Base-by-base conservation (phyloP, 2,329 filamentous ascomycete species). In the Arthroderma sp. region DNA sequence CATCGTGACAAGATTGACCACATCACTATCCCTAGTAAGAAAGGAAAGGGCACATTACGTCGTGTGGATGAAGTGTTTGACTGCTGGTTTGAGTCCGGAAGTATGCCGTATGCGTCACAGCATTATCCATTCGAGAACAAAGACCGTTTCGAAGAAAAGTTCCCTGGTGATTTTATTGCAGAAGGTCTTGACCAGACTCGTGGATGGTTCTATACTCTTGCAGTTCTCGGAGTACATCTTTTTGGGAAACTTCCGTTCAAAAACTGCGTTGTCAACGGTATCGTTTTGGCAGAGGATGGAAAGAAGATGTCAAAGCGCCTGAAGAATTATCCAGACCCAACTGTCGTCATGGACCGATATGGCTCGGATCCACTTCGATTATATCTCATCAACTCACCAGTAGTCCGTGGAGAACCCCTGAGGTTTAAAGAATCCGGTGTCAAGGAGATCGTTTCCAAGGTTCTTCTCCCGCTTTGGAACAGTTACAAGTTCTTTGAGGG, bases 291-390 rank as follows among this genome's bases (percentile, higher is more conserved):
- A 0, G 90, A 95, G 69, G 89, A 95, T 67, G 91, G 91, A 57
- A 96, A 95, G 78, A 97, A 97, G 78, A 97, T 97, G 91, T 95
- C 90, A 5, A 97, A 97, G 74, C 83, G 91, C 56, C 78, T 95
- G 58, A 94, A 96, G 76, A 97, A 97, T 73, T 97, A 95, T 71
- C 91, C 91, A 0, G 90, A 95, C 66, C 91, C 91, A 9, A 77
- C 77, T 58, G 76, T 89, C 55, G 82, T 97, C 63, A 93, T 96
- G 79, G 76, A 86, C 58, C 86, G 86, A 67, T 95, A 95, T 69
- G 91, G 91, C 19, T 91, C 90, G 1, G 91, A 97, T 74, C 90
- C 91, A 31, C 81, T 97, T 54, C 85, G 91, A 57, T 79, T 97
- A n/a, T 96, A 96, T 68, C 80, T 97, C 67, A 96, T 96, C 74